Base-by-base conservation (phyloP, 2,329 filamentous ascomycete species). In the Pseudogymnoascus sp. region DNA sequence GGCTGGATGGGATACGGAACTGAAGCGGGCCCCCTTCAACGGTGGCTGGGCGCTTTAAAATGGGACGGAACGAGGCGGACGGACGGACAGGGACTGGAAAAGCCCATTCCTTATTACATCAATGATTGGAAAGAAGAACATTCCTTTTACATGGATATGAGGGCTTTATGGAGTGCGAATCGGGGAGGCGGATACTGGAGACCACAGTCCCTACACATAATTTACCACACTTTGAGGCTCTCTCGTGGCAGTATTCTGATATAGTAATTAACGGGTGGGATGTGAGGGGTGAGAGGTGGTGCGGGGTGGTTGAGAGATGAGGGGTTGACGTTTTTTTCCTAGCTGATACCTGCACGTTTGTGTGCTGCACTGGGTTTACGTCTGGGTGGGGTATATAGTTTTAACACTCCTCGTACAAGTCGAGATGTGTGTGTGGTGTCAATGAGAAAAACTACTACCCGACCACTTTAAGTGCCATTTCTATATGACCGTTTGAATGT, bases 131-230 rank as follows among this genome's bases (percentile, higher is more conserved):
- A 55, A 5, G 12, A 10, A 13, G 8, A 15, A 55, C 27, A 6
- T 52, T 55, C n/a, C 29, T 27, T 33, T 55, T 33, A 55, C 48
- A 55, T 55, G 48, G 7, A 55, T 9, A 55, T 55, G 48, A 52
- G 45, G 48, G 8, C 25, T 31, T 33, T 55, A 55, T 55, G 48
- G 48, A 21, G 35, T 33, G 29, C 5, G 12, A 18, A 55, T 55
- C 29, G 48, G 48, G 29, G 40, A 27, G 40, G 48, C 48, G 29
- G 48, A 55, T 55, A 33, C 48, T 55, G 29, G n/a, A 55, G 48
- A 35, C 48, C 48, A 55, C 48, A 55, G 48, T 55, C 48, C 48
- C 48, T 55, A 55, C 48, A 33, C 48, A 55, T 55, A 55, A 55
- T 35, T 18, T 33, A 55, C 48, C 29, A 55, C 29, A 55, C 18